Conservation (phyloP, 1,284 basidiomycete species). For the Cryptococcus sp. region DNA sequence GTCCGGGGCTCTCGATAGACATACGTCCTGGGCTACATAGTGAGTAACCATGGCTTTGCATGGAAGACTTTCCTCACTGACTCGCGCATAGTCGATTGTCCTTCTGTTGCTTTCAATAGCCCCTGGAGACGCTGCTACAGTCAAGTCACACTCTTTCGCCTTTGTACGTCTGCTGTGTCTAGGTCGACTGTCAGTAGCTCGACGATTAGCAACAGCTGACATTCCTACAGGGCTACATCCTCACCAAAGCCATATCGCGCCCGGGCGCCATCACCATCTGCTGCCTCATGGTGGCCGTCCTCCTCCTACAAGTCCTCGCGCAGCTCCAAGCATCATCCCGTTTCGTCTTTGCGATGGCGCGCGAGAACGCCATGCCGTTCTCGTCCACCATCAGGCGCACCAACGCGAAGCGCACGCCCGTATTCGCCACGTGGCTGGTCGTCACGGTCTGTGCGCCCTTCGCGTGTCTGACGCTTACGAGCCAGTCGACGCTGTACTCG, state of each 20-base stretch:
- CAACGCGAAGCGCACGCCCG: constrained; percentile 37
- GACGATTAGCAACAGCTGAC: background rate
- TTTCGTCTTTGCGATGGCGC: constrained; percentile 47
- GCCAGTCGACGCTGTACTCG: constrained; percentile 28
- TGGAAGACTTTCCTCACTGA: background rate
- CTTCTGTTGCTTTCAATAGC: constrained; percentile 41
- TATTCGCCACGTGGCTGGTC: constrained; percentile 43
- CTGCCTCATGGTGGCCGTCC: constrained; percentile 33
- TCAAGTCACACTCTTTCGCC: constrained; percentile 36
- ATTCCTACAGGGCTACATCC: constrained; percentile 36
- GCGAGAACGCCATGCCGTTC: constrained; percentile 49
- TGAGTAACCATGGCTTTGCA: constrained; percentile 11
- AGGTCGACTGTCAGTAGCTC: background rate
- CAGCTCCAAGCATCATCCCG: constrained; percentile 48
- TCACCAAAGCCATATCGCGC: constrained; percentile 34
- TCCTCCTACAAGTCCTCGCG: constrained; percentile 43
- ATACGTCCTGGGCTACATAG: constrained; percentile 45
- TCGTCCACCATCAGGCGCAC: constrained; percentile 37
- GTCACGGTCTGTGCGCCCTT: constrained; percentile 37
- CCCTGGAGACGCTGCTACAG: constrained; percentile 27
- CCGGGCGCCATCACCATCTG: constrained; percentile 36
- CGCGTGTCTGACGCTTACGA: constrained; percentile 29
- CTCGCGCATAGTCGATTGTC: constrained; percentile 34
- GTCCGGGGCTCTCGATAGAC: constrained; percentile 18
- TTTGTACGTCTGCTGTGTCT: constrained; percentile 27